These are phyloP conservation scores for Trichoderma harzianum DNA, from an alignment of 2,329 filamentous ascomycete genomes.

Conservation along the genomic window DNA sequence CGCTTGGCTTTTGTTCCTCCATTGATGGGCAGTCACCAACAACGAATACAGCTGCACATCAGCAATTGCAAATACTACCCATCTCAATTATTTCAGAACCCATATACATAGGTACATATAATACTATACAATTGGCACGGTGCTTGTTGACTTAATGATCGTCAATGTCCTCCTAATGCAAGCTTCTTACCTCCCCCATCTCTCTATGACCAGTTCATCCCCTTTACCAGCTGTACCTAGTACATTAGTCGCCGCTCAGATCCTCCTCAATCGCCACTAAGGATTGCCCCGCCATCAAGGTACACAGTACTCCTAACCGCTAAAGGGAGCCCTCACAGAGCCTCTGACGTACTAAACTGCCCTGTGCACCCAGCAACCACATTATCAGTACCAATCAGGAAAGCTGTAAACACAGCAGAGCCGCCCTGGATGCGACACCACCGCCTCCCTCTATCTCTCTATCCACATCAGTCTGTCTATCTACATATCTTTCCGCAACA, in stretches of 20 bases:
- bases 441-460: conserved; percentile 6
- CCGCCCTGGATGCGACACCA: conserved; percentile 10
- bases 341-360: conserved; percentile 17
- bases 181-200: neutral
- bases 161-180: neutral
- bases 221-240: neutral
- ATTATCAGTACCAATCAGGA: conserved; percentile 26
- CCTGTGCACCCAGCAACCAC: conserved; percentile 26
- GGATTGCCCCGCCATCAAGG: neutral
- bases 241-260: neutral
- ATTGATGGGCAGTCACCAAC: neutral
- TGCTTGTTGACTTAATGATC: neutral
- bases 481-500: neutral
- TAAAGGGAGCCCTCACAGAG: neutral
- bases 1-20: neutral
- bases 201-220: neutral
- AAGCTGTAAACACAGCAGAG: conserved; percentile 30
- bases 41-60: neutral
- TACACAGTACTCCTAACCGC: neutral
- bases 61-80: neutral
- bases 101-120: no score
- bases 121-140: no score
- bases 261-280: neutral
- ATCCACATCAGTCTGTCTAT: neutral
- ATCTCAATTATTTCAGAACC: neutral